Percentiles rank a stretch among this genome's conserved stretches.
Evolutionary conservation across 306 rosid species (phyloP).

Genomic region (Fragaria vesca): DNA sequence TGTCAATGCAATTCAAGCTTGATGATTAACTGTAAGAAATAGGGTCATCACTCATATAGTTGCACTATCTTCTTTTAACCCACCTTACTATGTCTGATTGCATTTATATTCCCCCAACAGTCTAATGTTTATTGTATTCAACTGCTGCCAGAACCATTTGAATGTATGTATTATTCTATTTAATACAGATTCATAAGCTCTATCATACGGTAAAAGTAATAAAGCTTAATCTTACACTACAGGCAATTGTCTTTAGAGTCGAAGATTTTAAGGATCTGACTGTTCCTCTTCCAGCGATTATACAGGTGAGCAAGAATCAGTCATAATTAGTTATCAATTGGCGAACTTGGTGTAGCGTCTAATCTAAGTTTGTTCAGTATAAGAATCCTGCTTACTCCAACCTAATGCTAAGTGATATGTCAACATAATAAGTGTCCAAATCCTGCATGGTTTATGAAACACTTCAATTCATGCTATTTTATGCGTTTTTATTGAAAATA

Average conservation of each 20-base stretch:
- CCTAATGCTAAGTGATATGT: background rate
- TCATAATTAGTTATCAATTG: constrained; percentile 3
- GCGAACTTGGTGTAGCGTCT: background rate
- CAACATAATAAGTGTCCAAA: background rate
- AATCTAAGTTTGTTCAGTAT: background rate
- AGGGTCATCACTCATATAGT: background rate
- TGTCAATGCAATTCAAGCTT: background rate
- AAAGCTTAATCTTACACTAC: constrained; percentile 11
- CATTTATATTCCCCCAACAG: background rate
- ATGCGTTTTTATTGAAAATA: background rate
- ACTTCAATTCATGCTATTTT: background rate
- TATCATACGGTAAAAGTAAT: background rate
- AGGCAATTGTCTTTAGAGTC: constrained; percentile 71
- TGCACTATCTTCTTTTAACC: background rate
- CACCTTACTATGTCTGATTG: background rate
- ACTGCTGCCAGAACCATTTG: background rate
- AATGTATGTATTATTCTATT: background rate
- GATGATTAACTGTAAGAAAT: background rate
- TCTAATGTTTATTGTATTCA: background rate
- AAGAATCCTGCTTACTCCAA: background rate
- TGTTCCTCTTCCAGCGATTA: constrained; percentile 90
- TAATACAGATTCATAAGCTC: background rate
- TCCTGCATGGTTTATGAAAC: constrained; percentile 2
- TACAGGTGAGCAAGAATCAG: constrained; percentile 49
- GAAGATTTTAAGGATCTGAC: constrained; percentile 61